Conservation (phyloP, 1,284 basidiomycete genomes). For the Rhodotorula glutinis region DNA sequence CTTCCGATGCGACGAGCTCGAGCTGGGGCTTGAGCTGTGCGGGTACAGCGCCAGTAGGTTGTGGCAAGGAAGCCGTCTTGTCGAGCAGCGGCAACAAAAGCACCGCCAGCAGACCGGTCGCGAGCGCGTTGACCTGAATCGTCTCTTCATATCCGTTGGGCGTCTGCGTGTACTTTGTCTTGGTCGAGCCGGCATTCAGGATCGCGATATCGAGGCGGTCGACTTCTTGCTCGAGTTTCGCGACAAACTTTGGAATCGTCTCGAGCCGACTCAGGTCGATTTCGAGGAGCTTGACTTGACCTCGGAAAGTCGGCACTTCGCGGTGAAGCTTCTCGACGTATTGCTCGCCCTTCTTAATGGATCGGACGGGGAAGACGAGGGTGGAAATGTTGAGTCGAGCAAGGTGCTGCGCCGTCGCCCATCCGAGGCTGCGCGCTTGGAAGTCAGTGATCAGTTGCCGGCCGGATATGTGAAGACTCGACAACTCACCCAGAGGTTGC, state of each 20-base stretch:
- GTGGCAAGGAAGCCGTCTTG: slow-evolving; percentile 20
- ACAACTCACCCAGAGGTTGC: neutral
- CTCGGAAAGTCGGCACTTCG: neutral
- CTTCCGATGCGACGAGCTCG: slow-evolving; percentile 27
- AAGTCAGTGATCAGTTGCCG: too few relatives aligned
- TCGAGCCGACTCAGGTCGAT: slow-evolving; percentile 39
- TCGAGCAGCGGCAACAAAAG: slow-evolving; percentile 25
- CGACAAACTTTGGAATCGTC: slow-evolving; percentile 36
- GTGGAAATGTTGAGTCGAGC: slow-evolving; percentile 16
- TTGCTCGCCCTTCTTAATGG: slow-evolving; percentile 9
- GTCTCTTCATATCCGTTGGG: slow-evolving; percentile 22
- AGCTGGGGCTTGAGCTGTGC: slow-evolving; percentile 31
- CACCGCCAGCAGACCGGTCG: slow-evolving; percentile 35
- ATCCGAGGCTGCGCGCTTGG: neutral
- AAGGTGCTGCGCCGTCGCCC: slow-evolving; percentile 24
- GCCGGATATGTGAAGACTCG: neutral
- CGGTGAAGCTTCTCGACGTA: slow-evolving; percentile 11
- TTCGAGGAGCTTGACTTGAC: slow-evolving; percentile 32
- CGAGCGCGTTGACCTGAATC: slow-evolving; percentile 37
- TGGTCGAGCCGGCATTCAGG: slow-evolving; percentile 26
- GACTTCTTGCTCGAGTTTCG: slow-evolving; percentile 9
- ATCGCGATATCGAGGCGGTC: slow-evolving; percentile 31
- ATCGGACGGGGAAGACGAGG: slow-evolving; percentile 36
- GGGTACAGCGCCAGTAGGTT: slow-evolving; percentile 7
- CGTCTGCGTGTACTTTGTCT: slow-evolving; percentile 3